Percentiles rank a stretch among this genome's conserved stretches.
phyloP scores from a whole-genome alignment of 192 early-diverging fungal genomes.

The Entophlyctis luteolus region DNA sequence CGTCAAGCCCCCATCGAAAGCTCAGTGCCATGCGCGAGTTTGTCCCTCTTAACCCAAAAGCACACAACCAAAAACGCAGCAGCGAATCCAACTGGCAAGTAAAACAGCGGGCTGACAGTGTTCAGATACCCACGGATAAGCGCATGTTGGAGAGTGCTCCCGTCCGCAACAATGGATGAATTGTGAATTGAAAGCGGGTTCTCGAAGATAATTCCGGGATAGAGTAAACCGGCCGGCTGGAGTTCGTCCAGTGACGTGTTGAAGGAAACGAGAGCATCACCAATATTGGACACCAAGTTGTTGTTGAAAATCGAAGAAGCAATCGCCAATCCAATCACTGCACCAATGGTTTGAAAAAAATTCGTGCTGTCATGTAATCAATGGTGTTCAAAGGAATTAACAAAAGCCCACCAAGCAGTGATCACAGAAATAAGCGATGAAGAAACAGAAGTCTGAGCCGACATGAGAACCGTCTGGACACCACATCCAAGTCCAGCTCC shows the following conservation, averaged over 20 bases:
- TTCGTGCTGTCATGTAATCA: constrained; percentile 37
- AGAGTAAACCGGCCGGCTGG: neutral
- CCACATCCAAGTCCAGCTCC: constrained; percentile 67
- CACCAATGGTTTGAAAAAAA: constrained; percentile 53
- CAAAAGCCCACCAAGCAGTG: constrained; percentile 43
- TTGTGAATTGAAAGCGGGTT: constrained; percentile 6
- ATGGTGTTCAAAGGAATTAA: constrained; percentile 20
- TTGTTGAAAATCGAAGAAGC: constrained; percentile 61
- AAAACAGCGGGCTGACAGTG: constrained; percentile 25
- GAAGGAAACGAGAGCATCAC: neutral
- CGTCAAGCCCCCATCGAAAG: constrained; percentile 21
- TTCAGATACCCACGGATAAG: constrained; percentile 27
- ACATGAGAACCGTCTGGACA: constrained; percentile 67
- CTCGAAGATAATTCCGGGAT: neutral
- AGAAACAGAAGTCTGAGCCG: constrained; percentile 62
- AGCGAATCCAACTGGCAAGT: constrained; percentile 29
- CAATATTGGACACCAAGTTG: constrained; percentile 23
- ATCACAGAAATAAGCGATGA: constrained; percentile 61
- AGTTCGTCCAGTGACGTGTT: neutral
- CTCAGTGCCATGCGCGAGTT: constrained; percentile 20
- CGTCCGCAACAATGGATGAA: neutral
- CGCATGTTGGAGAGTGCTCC: constrained; percentile 2
- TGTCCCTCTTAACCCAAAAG: constrained; percentile 30
- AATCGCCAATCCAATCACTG: constrained; percentile 60
- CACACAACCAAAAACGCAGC: constrained; percentile 9